Percentiles rank a stretch among this genome's conserved stretches.
Evolutionary conservation across 306 rosid species (phyloP).

Genomic region (Gastrolobium villosum): DNA sequence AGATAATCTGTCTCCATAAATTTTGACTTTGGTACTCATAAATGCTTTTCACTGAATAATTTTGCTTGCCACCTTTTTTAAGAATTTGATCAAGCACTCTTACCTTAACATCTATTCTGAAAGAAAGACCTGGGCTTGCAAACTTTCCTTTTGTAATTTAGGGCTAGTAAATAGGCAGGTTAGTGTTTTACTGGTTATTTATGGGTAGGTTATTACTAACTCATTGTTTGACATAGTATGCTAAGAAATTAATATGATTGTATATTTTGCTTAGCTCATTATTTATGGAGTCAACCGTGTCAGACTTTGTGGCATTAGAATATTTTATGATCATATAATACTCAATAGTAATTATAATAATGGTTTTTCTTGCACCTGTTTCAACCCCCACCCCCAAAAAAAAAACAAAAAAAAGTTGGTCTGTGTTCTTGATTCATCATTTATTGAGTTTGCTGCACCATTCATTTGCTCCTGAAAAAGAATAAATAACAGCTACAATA

Average conservation of each 20-base stretch:
- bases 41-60: not conserved
- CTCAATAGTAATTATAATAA: not conserved
- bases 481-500: not conserved
- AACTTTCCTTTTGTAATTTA: conserved; percentile 6
- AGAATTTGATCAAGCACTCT: not conserved
- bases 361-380: conserved; percentile 24
- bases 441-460: conserved; percentile 8
- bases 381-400: not conserved
- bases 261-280: not conserved
- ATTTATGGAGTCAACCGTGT: conserved; percentile 4
- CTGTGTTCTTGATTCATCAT: conserved; percentile 14
- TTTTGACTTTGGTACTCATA: conserved; percentile 2
- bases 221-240: not conserved
- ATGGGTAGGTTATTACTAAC: not conserved
- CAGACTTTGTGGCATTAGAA: not conserved
- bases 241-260: not conserved
- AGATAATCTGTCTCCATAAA: not conserved
- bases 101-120: not conserved
- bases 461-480: not conserved
- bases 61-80: not conserved
- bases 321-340: conserved; percentile 11
- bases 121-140: conserved; percentile 1
- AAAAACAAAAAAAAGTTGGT: too few relatives aligned
- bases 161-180: not conserved
- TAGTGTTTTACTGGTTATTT: not conserved